phyloP scores from a whole-genome alignment of 2,329 filamentous ascomycete genomes.

The Fusarium heterosporum region DNA sequence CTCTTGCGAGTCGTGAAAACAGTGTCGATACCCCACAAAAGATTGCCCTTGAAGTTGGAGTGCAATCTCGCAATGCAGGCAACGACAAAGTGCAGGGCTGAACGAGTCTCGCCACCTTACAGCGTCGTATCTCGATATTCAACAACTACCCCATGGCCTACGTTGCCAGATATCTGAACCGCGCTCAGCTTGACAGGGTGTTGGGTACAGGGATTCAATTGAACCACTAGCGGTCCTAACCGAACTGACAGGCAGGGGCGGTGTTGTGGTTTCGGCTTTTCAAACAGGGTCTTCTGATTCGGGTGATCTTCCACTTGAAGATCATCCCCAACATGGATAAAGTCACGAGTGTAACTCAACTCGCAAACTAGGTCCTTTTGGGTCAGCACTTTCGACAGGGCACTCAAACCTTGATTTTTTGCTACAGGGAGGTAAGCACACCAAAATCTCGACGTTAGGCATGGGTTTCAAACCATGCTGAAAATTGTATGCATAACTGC shows the following conservation, averaged over 20 bases:
- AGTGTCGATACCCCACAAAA: neutral
- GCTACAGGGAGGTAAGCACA: conserved; percentile 4
- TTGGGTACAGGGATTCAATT: conserved; percentile 29
- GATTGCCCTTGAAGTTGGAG: neutral
- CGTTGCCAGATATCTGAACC: conserved; percentile 20
- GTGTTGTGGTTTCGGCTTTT: conserved; percentile 27
- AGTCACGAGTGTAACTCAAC: conserved; percentile 17
- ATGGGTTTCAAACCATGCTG: conserved; percentile 16
- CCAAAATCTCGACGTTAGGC: neutral
- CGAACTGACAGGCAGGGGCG: conserved; percentile 40
- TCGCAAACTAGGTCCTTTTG: conserved; percentile 32
- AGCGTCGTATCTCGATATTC: conserved; percentile 9
- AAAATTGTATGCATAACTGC: conserved; percentile 22
- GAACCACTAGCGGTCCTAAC: conserved; percentile 39
- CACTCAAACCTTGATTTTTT: neutral
- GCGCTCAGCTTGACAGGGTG: conserved; percentile 10
- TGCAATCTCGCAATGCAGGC: conserved; percentile 5
- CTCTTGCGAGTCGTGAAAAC: neutral
- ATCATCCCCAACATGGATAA: conserved; percentile 15
- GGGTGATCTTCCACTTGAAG: conserved; percentile 28
- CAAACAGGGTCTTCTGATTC: conserved; percentile 15
- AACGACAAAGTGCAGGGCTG: conserved; percentile 8
- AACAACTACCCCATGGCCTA: conserved; percentile 2
- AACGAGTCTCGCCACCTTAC: conserved; percentile 6
- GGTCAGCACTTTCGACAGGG: conserved; percentile 4